Conservation (phyloP, 2,329 filamentous ascomycete genomes). For the Xylaria sp. region DNA sequence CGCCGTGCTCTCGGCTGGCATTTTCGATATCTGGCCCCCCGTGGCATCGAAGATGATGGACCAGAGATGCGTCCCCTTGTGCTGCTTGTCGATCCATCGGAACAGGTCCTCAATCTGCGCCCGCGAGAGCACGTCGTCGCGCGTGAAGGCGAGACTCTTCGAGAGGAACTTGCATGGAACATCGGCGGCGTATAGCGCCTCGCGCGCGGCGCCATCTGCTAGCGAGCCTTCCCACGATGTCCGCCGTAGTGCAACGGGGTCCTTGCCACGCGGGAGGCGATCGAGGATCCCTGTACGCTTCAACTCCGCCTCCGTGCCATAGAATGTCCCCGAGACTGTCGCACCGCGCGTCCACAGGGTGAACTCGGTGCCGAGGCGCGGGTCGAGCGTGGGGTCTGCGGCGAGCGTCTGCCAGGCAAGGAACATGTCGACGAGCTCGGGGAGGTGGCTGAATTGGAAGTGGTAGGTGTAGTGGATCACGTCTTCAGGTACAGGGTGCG, state of each 20-base stretch:
- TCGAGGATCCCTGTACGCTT: background rate
- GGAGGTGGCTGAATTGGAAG: too few relatives aligned
- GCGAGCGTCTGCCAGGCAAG: too few relatives aligned
- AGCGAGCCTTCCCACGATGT: background rate
- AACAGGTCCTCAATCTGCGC: background rate
- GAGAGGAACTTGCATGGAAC: background rate
- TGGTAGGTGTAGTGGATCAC: too few relatives aligned
- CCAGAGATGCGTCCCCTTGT: background rate
- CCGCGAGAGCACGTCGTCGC: background rate
- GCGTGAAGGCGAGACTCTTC: background rate
- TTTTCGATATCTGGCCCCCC: background rate
- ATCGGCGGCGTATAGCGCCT: background rate
- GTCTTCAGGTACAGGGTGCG: too few relatives aligned
- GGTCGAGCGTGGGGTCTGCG: too few relatives aligned
- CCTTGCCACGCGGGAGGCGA: too few relatives aligned
- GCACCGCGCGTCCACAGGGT: too few relatives aligned
- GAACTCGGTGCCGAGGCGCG: too few relatives aligned
- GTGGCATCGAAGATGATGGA: conserved; percentile 1
- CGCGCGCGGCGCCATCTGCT: too few relatives aligned
- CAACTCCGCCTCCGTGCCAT: background rate
- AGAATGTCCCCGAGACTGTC: background rate
- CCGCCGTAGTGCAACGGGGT: background rate
- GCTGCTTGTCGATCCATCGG: background rate
- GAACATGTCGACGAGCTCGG: too few relatives aligned
- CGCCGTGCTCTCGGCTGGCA: background rate